Evolutionary conservation across 495 filamentous ascomycete species (phyloP).

Genomic region (Amorphotheca resinae): DNA sequence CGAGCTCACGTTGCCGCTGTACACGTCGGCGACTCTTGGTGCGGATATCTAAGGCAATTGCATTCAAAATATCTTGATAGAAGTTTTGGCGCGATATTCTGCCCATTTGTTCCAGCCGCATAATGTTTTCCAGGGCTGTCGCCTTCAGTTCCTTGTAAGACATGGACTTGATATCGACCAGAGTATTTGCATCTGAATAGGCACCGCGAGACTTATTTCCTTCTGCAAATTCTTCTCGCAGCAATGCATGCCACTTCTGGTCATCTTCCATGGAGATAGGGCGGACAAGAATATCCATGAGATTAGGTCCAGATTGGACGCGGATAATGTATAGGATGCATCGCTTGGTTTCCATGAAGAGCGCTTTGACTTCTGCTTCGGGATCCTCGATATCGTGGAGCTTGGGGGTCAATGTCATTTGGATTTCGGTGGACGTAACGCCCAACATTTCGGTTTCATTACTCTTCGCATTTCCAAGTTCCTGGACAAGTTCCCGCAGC

Average conservation of each 20-base stretch:
- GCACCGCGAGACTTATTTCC: conserved; percentile 61
- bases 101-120: conserved; percentile 70
- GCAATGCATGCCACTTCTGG: conserved; percentile 68
- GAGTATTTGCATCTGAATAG: conserved; percentile 76
- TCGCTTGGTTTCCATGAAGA: conserved; percentile 97
- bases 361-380: conserved; percentile 75
- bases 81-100: conserved; percentile 83
- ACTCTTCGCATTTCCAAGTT: conserved; percentile 87
- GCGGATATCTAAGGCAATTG: conserved; percentile 91
- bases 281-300: conserved; percentile 92
- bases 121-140: conserved; percentile 85
- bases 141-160: conserved; percentile 87
- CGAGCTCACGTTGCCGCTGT: conserved; percentile 80
- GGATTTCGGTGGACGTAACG: conserved; percentile 81
- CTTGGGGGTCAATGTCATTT: conserved; percentile 80
- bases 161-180: conserved; percentile 83
- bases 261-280: conserved; percentile 80
- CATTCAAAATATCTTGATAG: conserved; percentile 95
- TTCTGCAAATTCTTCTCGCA: conserved; percentile 69
- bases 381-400: conserved; percentile 87
- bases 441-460: conserved; percentile 88
- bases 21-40: conserved; percentile 89
- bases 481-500: conserved; percentile 79
- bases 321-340: conserved; percentile 97
- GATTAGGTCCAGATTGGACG: conserved; percentile 79